Conservation (phyloP, 1,284 basidiomycete species). For the Moesziomyces sp. region DNA sequence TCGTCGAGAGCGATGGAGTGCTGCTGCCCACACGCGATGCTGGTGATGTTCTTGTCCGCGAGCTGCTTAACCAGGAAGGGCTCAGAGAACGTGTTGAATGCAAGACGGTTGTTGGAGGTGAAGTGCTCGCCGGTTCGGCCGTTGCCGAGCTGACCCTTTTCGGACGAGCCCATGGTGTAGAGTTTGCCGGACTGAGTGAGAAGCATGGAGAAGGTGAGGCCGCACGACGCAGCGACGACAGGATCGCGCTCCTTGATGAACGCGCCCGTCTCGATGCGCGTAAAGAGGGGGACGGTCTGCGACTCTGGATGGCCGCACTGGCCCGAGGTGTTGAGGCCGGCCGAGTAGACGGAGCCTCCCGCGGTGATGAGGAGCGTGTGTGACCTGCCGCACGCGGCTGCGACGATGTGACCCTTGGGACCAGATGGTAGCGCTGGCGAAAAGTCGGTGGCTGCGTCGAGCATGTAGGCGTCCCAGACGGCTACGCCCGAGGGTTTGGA, state of each 20-base stretch:
- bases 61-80: slow-evolving; percentile 74
- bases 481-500: slow-evolving; percentile 70
- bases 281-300: slow-evolving; percentile 81
- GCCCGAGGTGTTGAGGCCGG: slow-evolving; percentile 83
- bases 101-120: slow-evolving; percentile 81
- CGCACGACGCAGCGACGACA: slow-evolving; percentile 80
- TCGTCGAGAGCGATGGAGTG: slow-evolving; percentile 79
- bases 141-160: slow-evolving; percentile 91
- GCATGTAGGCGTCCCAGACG: slow-evolving; percentile 74
- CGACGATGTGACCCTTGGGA: slow-evolving; percentile 76
- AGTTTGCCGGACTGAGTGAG: slow-evolving; percentile 82
- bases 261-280: slow-evolving; percentile 72
- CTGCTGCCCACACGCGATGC: slow-evolving; percentile 86
- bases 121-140: slow-evolving; percentile 89
- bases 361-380: slow-evolving; percentile 86
- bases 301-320: slow-evolving; percentile 79
- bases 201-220: slow-evolving; percentile 83
- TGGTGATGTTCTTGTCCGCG: slow-evolving; percentile 78
- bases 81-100: slow-evolving; percentile 80
- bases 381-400: slow-evolving; percentile 82
- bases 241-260: slow-evolving; percentile 73
- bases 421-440: slow-evolving; percentile 72
- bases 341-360: slow-evolving; percentile 83
- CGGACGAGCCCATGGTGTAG: slow-evolving; percentile 88
- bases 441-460: slow-evolving; percentile 56